phyloP scores from a whole-genome alignment of 108 stramenopile species.

The Cyclostephanos tholiformis region DNA sequence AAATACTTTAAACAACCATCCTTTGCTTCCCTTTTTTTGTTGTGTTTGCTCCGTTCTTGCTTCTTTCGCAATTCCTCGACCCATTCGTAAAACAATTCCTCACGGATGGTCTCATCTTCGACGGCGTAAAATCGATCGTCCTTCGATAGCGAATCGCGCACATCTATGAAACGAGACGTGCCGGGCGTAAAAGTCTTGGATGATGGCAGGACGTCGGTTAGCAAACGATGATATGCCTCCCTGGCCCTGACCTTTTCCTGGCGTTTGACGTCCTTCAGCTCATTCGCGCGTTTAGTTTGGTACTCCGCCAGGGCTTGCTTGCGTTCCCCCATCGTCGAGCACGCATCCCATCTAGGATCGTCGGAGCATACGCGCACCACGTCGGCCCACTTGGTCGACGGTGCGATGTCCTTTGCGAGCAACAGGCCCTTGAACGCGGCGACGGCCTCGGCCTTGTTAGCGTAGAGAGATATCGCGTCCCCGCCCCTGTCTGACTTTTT shows the following conservation, averaged over 20 bases:
- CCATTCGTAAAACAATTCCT: conserved; percentile 75
- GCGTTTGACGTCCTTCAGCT: conserved; percentile 67
- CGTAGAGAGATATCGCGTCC: conserved; percentile 39
- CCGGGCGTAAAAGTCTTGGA: conserved; percentile 47
- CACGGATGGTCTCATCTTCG: conserved; percentile 67
- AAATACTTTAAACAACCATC: conserved; percentile 62
- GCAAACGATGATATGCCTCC: conserved; percentile 68
- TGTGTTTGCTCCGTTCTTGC: conserved; percentile 72
- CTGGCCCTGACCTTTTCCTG: conserved; percentile 75
- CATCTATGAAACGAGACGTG: conserved; percentile 56
- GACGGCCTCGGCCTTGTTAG: conserved; percentile 72
- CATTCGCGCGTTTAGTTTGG: conserved; percentile 88
- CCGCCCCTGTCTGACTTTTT: conserved; percentile 19
- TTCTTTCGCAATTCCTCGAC: conserved; percentile 79
- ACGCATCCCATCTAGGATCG: conserved; percentile 73
- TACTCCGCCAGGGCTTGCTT: conserved; percentile 87
- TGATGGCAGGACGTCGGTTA: conserved; percentile 63
- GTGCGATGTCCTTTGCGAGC: conserved; percentile 71
- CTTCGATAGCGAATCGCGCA: conserved; percentile 65
- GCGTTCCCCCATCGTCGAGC: conserved; percentile 70
- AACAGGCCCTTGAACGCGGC: conserved; percentile 85
- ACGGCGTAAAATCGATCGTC: conserved; percentile 87
- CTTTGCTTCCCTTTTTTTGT: conserved; percentile 68
- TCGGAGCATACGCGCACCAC: conserved; percentile 65
- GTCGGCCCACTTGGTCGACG: conserved; percentile 76